Evolutionary conservation across 225 moss, liverwort and hornwort species (phyloP).

Genomic region (Straminergon stramineum): DNA sequence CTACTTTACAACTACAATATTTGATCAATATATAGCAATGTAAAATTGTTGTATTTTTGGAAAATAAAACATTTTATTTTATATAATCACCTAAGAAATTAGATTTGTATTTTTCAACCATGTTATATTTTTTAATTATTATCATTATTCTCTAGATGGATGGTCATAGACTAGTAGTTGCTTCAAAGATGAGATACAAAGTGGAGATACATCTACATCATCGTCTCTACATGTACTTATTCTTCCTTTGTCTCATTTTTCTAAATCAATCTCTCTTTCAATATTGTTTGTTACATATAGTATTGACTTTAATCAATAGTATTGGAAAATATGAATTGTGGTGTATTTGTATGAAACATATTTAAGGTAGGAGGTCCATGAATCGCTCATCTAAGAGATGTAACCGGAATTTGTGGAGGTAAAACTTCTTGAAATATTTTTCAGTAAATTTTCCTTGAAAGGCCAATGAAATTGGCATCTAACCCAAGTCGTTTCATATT

Average conservation of each 20-base stretch:
- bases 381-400: no score
- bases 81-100: neutral
- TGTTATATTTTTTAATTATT: fast-evolving
- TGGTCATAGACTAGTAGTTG: fast-evolving
- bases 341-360: neutral
- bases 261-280: no score
- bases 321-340: neutral
- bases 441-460: no score
- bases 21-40: neutral
- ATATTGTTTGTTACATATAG: neutral
- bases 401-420: no score
- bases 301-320: neutral
- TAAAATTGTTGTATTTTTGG: neutral
- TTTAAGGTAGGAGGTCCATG: no score
- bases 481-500: no score
- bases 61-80: neutral
- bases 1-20: fast-evolving
- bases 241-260: neutral
- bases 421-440: no score
- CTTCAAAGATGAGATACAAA: neutral
- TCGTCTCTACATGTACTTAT: neutral
- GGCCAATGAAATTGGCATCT: no score
- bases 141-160: neutral
- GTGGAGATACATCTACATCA: neutral
- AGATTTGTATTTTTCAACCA: neutral